These are phyloP conservation scores for Clonostachys byssicola DNA, from an alignment of 2,329 filamentous ascomycete genomes.

Conservation along the genomic window DNA sequence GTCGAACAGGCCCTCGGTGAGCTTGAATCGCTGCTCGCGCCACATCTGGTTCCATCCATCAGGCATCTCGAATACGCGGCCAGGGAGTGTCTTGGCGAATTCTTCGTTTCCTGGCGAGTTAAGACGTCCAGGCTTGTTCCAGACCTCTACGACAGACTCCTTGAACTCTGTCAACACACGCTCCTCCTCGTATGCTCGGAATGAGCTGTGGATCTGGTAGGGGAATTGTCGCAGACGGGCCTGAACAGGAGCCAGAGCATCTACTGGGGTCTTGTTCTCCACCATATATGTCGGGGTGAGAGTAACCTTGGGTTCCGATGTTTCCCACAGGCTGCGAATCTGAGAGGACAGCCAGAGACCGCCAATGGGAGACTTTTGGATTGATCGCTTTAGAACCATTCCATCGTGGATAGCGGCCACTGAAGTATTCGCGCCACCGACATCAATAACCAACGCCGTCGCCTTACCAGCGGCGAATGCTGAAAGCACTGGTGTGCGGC, in stretches of 20 bases:
- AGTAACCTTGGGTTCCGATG: constrained; percentile 64
- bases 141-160: constrained; percentile 92
- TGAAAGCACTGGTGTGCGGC: constrained; percentile 81
- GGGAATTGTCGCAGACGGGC: constrained; percentile 69
- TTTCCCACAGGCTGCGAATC: constrained; percentile 74
- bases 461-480: constrained; percentile 92
- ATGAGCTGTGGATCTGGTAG: constrained; percentile 61
- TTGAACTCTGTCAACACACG: constrained; percentile 94
- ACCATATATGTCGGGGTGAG: constrained; percentile 85
- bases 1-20: constrained; percentile 89
- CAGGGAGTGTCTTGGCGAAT: constrained; percentile 65
- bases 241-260: constrained; percentile 77
- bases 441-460: constrained; percentile 86
- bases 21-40: constrained; percentile 79
- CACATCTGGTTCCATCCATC: constrained; percentile 97
- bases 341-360: constrained; percentile 90
- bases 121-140: constrained; percentile 75
- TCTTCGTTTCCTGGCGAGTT: constrained; percentile 69
- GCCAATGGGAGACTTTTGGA: constrained; percentile 79
- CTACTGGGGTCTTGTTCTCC: constrained; percentile 81
- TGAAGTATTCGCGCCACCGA: constrained; percentile 83
- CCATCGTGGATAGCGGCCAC: constrained; percentile 92
- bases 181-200: constrained; percentile 83
- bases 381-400: constrained; percentile 85
- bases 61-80: constrained; percentile 92